Evolutionary conservation across 2,329 filamentous ascomycete genomes (phyloP).

Genomic region (Claviceps digitariae): DNA sequence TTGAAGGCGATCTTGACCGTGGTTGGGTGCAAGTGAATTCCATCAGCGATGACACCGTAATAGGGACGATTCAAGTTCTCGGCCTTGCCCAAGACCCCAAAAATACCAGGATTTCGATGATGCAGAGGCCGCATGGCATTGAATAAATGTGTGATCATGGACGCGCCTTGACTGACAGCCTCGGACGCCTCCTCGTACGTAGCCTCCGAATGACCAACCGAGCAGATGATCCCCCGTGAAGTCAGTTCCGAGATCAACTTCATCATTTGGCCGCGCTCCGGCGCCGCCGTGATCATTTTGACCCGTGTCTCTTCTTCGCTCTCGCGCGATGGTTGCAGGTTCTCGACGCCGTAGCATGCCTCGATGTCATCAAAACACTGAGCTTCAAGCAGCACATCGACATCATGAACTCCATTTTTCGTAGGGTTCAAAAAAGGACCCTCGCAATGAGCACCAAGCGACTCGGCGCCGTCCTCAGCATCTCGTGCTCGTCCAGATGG

Average conservation of each 20-base stretch:
- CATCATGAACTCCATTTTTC: constrained; percentile 79
- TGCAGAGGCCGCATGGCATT: constrained; percentile 87
- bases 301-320: constrained; percentile 34
- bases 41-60: constrained; percentile 83
- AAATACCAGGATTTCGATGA: constrained; percentile 83
- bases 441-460: constrained; percentile 80
- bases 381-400: constrained; percentile 53
- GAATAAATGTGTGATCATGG: constrained; percentile 88
- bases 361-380: constrained; percentile 52
- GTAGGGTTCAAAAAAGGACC: constrained; percentile 73
- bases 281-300: constrained; percentile 76
- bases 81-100: constrained; percentile 64
- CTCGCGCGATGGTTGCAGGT: constrained; percentile 35
- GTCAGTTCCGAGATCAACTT: constrained; percentile 53
- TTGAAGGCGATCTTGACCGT: constrained; percentile 83
- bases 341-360: constrained; percentile 57
- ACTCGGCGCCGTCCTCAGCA: constrained; percentile 63
- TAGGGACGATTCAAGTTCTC: constrained; percentile 50
- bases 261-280: constrained; percentile 62
- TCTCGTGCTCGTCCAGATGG: constrained; percentile 50
- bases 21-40: constrained; percentile 79
- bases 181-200: constrained; percentile 68
- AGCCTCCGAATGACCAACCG: constrained; percentile 77
- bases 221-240: constrained; percentile 55
- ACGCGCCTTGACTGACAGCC: constrained; percentile 61